phyloP scores from a whole-genome alignment of 257 asterid species.

The Primulina huaijiensis region DNA sequence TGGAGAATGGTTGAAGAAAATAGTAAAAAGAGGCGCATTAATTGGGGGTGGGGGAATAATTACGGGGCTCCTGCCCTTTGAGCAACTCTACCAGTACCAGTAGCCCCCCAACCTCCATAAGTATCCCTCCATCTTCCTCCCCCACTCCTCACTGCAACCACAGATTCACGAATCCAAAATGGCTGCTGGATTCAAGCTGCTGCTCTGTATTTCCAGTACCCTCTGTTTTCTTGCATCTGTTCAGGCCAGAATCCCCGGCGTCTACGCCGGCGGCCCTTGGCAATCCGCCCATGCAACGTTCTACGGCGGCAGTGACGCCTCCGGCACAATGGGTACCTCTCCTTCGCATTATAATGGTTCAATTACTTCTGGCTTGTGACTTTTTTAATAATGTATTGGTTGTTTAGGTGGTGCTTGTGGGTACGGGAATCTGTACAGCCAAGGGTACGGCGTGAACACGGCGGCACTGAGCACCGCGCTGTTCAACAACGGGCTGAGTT shows the following conservation, averaged over 20 bases:
- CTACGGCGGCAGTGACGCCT: slow-evolving; percentile 58
- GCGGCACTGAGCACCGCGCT: too few species aligned
- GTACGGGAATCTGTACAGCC: too few species aligned
- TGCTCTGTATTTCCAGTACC: slow-evolving; percentile 27
- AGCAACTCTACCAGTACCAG: too few species aligned
- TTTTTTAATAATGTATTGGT: too few species aligned
- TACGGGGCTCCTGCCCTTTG: background rate
- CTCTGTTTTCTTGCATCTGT: slow-evolving; percentile 30
- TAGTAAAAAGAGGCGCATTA: too few species aligned
- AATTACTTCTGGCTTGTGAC: too few species aligned
- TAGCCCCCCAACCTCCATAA: slow-evolving; percentile 25
- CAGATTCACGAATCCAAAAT: background rate
- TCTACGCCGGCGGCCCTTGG: slow-evolving; percentile 43
- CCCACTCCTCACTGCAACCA: background rate
- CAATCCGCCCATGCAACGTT: slow-evolving; percentile 53
- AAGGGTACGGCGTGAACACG: too few species aligned
- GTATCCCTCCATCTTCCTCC: slow-evolving; percentile 28
- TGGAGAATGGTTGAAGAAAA: too few species aligned
- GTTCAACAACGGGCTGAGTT: too few species aligned
- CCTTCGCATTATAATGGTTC: background rate
- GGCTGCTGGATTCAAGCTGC: slow-evolving; percentile 3
- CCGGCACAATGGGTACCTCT: slow-evolving; percentile 53
- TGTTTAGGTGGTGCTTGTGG: too few species aligned
- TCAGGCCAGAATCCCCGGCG: slow-evolving; percentile 42
- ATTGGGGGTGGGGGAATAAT: too few species aligned